Evolutionary conservation across 108 stramenopile species (phyloP).

Genomic region (Conticribra weissflogii): DNA sequence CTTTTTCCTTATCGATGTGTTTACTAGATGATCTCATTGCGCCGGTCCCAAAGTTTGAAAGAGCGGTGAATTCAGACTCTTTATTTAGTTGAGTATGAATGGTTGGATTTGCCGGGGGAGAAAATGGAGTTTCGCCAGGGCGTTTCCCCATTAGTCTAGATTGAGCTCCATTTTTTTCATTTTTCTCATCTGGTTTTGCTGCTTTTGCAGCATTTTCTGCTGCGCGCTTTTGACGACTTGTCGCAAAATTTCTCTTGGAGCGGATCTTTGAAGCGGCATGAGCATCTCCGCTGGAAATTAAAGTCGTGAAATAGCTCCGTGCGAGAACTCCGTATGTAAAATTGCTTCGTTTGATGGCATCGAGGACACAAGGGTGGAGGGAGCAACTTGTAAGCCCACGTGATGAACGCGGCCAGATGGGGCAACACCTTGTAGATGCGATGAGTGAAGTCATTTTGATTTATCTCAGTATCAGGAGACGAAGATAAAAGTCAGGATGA

Average conservation of each 20-base stretch:
- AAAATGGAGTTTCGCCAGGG: conserved; percentile 45
- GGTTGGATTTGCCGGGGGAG: conserved; percentile 7
- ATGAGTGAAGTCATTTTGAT: too few relatives aligned
- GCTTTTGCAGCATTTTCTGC: conserved; percentile 7
- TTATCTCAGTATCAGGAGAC: too few relatives aligned
- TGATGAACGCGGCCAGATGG: too few relatives aligned
- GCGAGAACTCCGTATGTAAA: too few relatives aligned
- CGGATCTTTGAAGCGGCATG: too few relatives aligned
- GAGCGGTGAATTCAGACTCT: background rate
- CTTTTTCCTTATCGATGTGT: conserved; percentile 5
- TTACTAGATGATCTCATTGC: conserved; percentile 4
- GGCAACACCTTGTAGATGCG: too few relatives aligned
- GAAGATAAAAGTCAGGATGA: too few relatives aligned
- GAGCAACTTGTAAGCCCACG: too few relatives aligned
- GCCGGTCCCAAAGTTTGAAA: background rate
- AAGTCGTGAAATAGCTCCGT: too few relatives aligned
- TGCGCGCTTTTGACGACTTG: conserved; percentile 37
- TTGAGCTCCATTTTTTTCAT: conserved; percentile 1
- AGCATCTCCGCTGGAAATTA: too few relatives aligned
- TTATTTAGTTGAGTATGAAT: background rate
- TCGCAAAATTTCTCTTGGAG: conserved; percentile 27
- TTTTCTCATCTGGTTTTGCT: background rate
- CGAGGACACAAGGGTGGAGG: too few relatives aligned
- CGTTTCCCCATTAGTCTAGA: conserved; percentile 18
- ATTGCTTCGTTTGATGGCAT: too few relatives aligned